phyloP scores from a whole-genome alignment of 768 basidiomycete species.

The Leucogyrophana mollusca region DNA sequence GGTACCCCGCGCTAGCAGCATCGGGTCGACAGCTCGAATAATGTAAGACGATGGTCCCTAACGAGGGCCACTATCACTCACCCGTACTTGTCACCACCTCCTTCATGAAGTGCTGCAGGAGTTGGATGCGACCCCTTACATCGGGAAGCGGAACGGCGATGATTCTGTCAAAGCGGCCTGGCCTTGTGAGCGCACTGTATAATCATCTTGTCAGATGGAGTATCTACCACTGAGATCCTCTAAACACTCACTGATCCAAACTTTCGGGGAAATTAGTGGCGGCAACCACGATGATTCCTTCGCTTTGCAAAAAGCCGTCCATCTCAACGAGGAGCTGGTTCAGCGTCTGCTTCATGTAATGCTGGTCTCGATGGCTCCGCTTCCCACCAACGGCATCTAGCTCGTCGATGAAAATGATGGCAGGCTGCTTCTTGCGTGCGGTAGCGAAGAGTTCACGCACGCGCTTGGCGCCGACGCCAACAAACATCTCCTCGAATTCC shows the following conservation, averaged over 20 bases:
- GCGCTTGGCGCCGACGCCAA: constrained; percentile 92
- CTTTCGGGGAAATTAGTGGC: constrained; percentile 98
- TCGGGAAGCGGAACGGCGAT: constrained; percentile 95
- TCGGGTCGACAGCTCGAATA: constrained; percentile 72
- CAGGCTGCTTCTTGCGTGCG: constrained; percentile 91
- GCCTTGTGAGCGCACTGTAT: constrained; percentile 85
- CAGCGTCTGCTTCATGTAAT: constrained; percentile 90
- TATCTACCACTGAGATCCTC: background rate
- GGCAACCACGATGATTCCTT: constrained; percentile 94
- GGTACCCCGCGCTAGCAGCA: constrained; percentile 88
- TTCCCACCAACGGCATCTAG: constrained; percentile 92
- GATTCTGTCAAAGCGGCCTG: constrained; percentile 93
- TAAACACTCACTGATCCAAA: constrained; percentile 72
- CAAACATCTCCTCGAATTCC: constrained; percentile 98
- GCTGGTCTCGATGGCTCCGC: constrained; percentile 79
- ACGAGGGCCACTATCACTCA: too few relatives aligned
- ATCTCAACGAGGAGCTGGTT: constrained; percentile 97
- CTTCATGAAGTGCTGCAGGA: constrained; percentile 88
- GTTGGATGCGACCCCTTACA: constrained; percentile 89
- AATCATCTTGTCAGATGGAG: constrained; percentile 12
- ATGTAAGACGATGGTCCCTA: background rate
- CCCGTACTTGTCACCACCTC: constrained; percentile 65
- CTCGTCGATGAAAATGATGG: constrained; percentile 99
- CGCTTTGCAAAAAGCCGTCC: constrained; percentile 92
- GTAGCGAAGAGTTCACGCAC: constrained; percentile 93